Conservation (phyloP, 805 yeast species). For the Myxozyma sirexii region DNA sequence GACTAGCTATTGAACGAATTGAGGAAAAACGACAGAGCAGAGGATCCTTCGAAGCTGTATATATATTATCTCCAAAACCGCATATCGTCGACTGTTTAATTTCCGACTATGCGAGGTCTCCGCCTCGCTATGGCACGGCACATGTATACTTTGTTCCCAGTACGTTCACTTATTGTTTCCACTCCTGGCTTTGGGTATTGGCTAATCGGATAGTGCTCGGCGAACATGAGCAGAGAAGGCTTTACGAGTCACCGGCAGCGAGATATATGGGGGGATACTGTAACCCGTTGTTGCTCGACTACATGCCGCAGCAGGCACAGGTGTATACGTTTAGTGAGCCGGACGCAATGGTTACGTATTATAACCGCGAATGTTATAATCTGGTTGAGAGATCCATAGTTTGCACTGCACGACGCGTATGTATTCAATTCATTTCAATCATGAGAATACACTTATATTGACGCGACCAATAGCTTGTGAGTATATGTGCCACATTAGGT, state of each 20-base stretch:
- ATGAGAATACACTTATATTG: too few relatives aligned
- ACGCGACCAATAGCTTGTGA: constrained; percentile 69
- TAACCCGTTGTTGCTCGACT: constrained; percentile 50
- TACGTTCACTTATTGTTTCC: constrained; percentile 37
- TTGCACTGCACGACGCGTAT: constrained; percentile 53
- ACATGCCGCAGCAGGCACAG: constrained; percentile 68
- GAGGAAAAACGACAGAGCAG: constrained; percentile 65
- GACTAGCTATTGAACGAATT: constrained; percentile 58
- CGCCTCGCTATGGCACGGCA: constrained; percentile 74
- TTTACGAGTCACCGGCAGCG: constrained; percentile 38
- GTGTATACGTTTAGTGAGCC: constrained; percentile 69
- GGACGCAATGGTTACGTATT: constrained; percentile 69
- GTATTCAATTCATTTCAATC: too few relatives aligned
- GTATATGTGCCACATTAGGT: constrained; percentile 74
- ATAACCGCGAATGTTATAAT: constrained; percentile 63
- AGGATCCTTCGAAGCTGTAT: constrained; percentile 73
- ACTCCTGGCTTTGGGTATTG: constrained; percentile 21
- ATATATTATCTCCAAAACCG: constrained; percentile 68
- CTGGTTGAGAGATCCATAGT: constrained; percentile 61
- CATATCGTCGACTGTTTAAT: constrained; percentile 74
- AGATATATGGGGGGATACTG: constrained; percentile 41
- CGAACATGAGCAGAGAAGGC: constrained; percentile 21
- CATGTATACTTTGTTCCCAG: constrained; percentile 75
- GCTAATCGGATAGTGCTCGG: constrained; percentile 26
- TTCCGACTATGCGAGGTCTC: constrained; percentile 67